Evolutionary conservation across 139 green algal species (phyloP).

Genomic region (Chlorella ohadii): DNA sequence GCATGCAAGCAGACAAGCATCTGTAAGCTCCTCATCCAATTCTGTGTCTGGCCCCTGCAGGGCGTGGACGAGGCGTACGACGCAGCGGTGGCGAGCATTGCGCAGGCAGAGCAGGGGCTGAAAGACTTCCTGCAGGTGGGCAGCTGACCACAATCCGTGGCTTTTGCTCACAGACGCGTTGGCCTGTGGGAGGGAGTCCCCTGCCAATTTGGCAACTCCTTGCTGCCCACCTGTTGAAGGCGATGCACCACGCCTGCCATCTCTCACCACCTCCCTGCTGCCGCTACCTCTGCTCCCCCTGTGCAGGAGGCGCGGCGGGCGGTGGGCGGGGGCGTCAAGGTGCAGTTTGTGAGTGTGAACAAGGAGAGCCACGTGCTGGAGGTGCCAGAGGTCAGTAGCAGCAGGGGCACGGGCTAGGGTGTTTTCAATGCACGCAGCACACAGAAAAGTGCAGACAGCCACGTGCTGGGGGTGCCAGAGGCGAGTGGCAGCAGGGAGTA

Average conservation of each 20-base stretch:
- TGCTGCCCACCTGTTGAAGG: no score
- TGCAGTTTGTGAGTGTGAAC: slow-evolving; percentile 78
- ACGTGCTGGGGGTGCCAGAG: slow-evolving; percentile 66
- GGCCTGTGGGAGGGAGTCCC: no score
- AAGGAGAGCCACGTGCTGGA: slow-evolving; percentile 90
- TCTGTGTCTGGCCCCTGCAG: no score
- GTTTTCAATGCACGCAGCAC: no score
- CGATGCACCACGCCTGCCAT: no score
- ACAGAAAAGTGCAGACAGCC: no score
- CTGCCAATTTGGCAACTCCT: no score
- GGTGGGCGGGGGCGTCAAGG: slow-evolving; percentile 27
- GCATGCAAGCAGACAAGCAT: no score
- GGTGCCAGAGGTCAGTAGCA: slow-evolving; percentile 22
- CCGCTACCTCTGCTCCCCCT: not conserved
- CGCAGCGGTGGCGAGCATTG: slow-evolving; percentile 55
- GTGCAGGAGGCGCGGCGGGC: slow-evolving; percentile 13
- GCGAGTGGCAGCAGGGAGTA: no score
- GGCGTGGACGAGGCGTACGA: slow-evolving; percentile 85
- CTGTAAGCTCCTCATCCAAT: no score
- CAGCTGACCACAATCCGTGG: not conserved
- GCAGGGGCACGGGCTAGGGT: no score
- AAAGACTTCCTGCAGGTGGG: slow-evolving; percentile 66
- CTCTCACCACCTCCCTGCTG: not conserved
- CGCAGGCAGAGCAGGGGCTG: slow-evolving; percentile 64
- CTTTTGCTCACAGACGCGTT: no score